Conservation (phyloP, 306 rosid species). For the Luffa acutangula region DNA sequence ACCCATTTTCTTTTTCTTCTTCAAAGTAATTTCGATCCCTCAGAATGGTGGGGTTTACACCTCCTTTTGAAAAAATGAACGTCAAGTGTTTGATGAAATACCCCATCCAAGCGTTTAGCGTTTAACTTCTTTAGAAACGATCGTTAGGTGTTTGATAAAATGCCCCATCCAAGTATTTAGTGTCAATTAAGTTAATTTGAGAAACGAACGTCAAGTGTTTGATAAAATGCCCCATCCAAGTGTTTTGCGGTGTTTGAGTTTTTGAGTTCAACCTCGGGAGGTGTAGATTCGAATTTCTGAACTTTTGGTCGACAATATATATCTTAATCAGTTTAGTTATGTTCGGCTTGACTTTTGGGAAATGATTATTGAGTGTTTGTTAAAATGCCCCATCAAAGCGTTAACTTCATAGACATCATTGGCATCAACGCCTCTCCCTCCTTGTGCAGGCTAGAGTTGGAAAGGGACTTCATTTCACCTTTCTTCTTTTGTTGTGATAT, state of each 20-base stretch:
- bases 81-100: neutral
- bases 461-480: constrained; percentile 1
- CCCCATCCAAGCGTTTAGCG: neutral
- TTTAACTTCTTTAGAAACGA: neutral
- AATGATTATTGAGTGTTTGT: neutral
- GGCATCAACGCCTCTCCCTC: neutral
- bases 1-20: neutral
- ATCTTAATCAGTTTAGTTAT: too few species aligned
- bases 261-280: neutral
- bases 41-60: neutral
- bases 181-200: neutral
- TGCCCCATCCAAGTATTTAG: neutral
- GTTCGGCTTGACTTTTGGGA: too few species aligned
- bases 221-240: neutral
- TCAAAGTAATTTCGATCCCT: neutral
- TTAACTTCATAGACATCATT: constrained; percentile 3
- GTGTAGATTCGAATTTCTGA: too few species aligned
- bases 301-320: too few species aligned
- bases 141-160: neutral
- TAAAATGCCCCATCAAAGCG: neutral
- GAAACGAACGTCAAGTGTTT: neutral
- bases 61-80: neutral
- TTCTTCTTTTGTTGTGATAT: neutral
- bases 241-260: neutral
- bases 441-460: neutral